Evolutionary conservation across 768 basidiomycete species (phyloP).

Genomic region (Xanthoconium stramineum): DNA sequence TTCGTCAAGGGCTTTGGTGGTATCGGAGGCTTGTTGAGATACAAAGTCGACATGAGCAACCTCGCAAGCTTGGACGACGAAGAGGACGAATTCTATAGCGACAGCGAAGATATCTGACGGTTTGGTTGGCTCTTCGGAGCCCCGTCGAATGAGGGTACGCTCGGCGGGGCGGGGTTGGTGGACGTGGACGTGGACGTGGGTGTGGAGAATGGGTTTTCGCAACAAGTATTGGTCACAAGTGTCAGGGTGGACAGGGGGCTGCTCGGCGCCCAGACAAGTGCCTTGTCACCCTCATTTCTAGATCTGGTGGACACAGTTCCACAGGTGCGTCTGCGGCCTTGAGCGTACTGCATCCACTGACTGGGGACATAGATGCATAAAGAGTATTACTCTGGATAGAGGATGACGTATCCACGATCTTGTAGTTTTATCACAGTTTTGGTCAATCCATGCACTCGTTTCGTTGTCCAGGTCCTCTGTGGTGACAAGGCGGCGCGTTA

Average conservation of each 20-base stretch:
- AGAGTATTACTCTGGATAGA: conserved; percentile 14
- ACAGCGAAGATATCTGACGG: conserved; percentile 78
- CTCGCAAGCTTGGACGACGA: conserved; percentile 72
- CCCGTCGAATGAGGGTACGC: conserved; percentile 60
- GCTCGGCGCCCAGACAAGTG: conserved; percentile 10
- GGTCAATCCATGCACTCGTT: conserved; percentile 20
- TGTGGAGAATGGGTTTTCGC: conserved; percentile 1
- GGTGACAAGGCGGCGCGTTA: conserved; percentile 17
- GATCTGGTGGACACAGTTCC: conserved; percentile 9
- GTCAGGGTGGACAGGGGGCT: background rate
- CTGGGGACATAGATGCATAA: conserved; percentile 2
- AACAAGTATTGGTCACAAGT: background rate
- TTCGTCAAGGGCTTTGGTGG: conserved; percentile 99
- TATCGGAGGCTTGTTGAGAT: conserved; percentile 91
- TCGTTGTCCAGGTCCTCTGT: background rate
- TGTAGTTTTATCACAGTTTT: conserved; percentile 30
- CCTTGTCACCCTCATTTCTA: conserved; percentile 6
- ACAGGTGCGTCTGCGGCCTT: conserved; percentile 15
- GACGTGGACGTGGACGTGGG: conserved; percentile 3
- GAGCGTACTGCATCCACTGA: conserved; percentile 5
- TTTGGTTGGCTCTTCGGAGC: conserved; percentile 85
- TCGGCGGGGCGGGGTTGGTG: conserved; percentile 57
- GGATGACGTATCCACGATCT: conserved; percentile 9
- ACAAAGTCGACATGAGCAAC: conserved; percentile 95
- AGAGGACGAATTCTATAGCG: conserved; percentile 81